These are phyloP conservation scores for Rhynchosporium graminicola DNA, from an alignment of 2,329 filamentous ascomycete species.

Conservation along the genomic window DNA sequence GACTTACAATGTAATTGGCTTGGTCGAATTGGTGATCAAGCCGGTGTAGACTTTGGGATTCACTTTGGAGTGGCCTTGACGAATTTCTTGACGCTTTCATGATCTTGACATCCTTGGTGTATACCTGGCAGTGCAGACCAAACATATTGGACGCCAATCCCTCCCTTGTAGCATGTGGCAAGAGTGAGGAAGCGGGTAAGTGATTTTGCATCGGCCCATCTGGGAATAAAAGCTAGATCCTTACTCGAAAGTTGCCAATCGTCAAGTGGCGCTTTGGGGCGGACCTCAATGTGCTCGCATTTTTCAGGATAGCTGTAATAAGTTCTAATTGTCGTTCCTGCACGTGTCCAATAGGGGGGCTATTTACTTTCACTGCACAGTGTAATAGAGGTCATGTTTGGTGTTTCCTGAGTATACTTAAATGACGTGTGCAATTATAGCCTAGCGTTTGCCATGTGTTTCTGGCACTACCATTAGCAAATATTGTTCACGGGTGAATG, in stretches of 20 bases:
- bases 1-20: neutral
- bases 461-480: neutral
- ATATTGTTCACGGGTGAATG: no score
- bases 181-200: neutral
- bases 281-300: slow-evolving; percentile 1
- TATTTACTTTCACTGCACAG: neutral
- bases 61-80: neutral
- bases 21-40: slow-evolving; percentile 1
- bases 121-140: neutral
- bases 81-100: neutral
- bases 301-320: slow-evolving; percentile 5
- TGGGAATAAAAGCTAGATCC: neutral
- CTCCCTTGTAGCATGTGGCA: neutral
- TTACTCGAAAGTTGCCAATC: neutral
- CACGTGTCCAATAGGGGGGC: neutral
- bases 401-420: neutral
- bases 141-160: slow-evolving; percentile 1
- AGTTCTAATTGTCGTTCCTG: neutral
- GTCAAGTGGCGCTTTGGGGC: neutral
- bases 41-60: neutral
- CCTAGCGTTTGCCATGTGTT: neutral
- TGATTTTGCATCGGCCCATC: neutral
- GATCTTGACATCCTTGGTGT: neutral
- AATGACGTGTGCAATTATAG: neutral
- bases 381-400: neutral